Evolutionary conservation across 73 alveolate genomes (phyloP).

Genomic region (Tetrahymena borealis): DNA sequence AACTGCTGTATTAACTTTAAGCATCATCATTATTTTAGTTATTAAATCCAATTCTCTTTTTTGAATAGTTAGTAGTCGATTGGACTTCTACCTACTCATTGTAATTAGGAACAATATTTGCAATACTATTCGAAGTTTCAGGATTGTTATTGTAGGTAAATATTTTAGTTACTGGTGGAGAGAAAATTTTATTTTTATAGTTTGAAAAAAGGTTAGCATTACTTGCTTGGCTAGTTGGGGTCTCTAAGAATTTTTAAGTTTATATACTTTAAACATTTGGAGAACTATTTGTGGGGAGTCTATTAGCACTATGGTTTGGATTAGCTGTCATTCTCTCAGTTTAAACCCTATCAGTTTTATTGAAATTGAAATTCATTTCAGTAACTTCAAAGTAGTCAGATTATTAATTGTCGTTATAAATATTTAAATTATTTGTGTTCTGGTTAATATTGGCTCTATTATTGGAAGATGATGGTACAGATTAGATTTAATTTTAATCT

Average conservation of each 20-base stretch:
- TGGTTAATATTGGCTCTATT: too few species aligned
- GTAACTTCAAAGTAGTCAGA: too few species aligned
- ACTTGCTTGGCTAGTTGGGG: too few species aligned
- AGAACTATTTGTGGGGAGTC: background rate
- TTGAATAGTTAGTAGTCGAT: background rate
- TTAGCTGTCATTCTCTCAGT: background rate
- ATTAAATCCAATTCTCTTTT: background rate
- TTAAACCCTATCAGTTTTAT: background rate
- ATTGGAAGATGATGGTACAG: too few species aligned
- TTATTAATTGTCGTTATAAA: too few species aligned
- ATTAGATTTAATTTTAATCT: too few species aligned
- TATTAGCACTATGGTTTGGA: background rate
- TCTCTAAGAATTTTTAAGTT: too few species aligned
- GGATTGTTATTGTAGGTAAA: background rate
- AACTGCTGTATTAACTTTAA: background rate
- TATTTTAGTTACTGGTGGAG: background rate
- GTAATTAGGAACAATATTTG: background rate
- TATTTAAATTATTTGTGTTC: too few species aligned
- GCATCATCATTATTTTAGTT: background rate
- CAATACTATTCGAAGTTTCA: background rate
- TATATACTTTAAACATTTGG: too few species aligned
- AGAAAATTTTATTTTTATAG: background rate
- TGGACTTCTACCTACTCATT: background rate
- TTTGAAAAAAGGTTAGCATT: too few species aligned
- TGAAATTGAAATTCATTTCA: too few species aligned